Evolutionary conservation across 75 land plant genomes (phyloP).

Genomic region (Cunninghamia lanceolata): DNA sequence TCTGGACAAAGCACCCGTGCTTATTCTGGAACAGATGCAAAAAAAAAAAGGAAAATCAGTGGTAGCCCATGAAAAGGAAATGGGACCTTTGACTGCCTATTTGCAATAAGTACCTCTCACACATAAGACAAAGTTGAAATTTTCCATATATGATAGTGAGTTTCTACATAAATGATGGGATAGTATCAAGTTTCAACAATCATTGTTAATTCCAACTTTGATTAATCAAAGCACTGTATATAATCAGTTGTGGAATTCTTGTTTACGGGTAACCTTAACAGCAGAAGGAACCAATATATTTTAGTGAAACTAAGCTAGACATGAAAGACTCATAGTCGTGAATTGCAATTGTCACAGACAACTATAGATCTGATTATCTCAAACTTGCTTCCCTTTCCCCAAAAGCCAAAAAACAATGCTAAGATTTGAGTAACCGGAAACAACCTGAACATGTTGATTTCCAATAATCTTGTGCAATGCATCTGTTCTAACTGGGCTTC

Average conservation of each 20-base stretch:
- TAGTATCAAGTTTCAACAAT: neutral
- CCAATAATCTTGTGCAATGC: no score
- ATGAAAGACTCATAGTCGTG: neutral
- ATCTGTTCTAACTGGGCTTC: no score
- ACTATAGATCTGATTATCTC: neutral
- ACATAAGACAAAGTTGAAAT: neutral
- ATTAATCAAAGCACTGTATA: neutral
- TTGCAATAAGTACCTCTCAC: neutral
- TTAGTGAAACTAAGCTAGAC: neutral
- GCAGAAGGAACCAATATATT: neutral
- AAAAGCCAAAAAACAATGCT: neutral
- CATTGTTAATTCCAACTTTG: no score
- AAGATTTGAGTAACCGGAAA: neutral
- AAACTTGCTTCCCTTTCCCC: neutral
- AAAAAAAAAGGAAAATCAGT: neutral
- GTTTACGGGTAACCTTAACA: neutral
- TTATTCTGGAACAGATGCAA: conserved; percentile 50
- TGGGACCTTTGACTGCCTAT: neutral
- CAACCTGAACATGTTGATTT: no score
- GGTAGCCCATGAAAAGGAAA: neutral
- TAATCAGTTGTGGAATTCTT: neutral
- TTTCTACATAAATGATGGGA: neutral
- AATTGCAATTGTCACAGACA: neutral
- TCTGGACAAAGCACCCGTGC: conserved; percentile 84
- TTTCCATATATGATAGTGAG: neutral